Evolutionary conservation across 495 filamentous ascomycete species (phyloP).

Genomic region (Pseudevernia furfuracea): DNA sequence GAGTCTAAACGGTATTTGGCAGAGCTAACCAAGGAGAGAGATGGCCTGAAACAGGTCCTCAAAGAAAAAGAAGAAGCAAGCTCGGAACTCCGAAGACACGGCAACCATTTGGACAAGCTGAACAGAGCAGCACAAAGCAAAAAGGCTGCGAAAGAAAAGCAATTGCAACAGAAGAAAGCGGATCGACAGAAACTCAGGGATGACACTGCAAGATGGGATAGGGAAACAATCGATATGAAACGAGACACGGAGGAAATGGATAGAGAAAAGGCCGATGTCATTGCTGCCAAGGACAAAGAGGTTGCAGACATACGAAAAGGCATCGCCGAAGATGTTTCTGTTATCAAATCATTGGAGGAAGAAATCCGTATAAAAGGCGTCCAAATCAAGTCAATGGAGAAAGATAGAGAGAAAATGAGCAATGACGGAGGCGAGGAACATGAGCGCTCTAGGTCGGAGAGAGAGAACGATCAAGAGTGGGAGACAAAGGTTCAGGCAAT

Average conservation of each 20-base stretch:
- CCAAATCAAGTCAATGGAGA: constrained; percentile 56
- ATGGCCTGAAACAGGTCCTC: constrained; percentile 62
- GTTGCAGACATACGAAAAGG: constrained; percentile 45
- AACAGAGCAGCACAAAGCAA: constrained; percentile 79
- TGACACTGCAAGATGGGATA: constrained; percentile 52
- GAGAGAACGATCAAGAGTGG: constrained; percentile 52
- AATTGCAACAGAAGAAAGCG: constrained; percentile 54
- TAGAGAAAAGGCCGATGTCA: constrained; percentile 39
- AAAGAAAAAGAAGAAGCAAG: constrained; percentile 82
- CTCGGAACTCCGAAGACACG: constrained; percentile 72
- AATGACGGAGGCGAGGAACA: constrained; percentile 45
- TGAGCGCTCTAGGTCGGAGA: constrained; percentile 41
- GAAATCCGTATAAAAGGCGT: constrained; percentile 54
- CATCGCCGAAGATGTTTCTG: constrained; percentile 44
- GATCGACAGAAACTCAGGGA: constrained; percentile 55
- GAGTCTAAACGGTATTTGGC: constrained; percentile 59
- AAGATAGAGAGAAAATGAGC: constrained; percentile 51
- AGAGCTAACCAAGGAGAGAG: constrained; percentile 56
- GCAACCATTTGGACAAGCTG: constrained; percentile 67
- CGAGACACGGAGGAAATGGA: constrained; percentile 41
- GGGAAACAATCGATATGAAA: constrained; percentile 44
- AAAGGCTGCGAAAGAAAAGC: constrained; percentile 66
- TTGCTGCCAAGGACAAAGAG: constrained; percentile 34
- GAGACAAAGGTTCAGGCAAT: constrained; percentile 41
- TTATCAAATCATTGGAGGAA: constrained; percentile 53